A percentile compares a stretch with the other conserved stretches of the same genome.
Conservation (phyloP, 306 rosid species). For the Lathyrus tuberosus region DNA sequence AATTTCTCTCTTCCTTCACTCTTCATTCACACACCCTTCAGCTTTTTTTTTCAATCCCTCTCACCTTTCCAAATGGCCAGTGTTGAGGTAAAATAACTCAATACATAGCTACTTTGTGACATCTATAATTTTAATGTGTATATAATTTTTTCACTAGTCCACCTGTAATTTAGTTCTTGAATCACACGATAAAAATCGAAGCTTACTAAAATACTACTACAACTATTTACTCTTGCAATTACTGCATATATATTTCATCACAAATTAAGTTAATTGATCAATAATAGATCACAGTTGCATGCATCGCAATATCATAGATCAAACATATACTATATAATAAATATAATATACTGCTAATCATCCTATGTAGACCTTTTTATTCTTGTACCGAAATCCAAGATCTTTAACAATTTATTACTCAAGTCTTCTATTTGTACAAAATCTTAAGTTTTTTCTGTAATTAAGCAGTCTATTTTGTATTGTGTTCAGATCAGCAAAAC, state of each 20-base stretch:
- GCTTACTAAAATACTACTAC: neutral
- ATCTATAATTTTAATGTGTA: conserved; percentile 19
- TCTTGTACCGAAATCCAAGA: too few relatives aligned
- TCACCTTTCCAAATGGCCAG: conserved; percentile 72
- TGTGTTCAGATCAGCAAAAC: neutral
- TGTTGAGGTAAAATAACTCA: conserved; percentile 73
- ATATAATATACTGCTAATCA: too few relatives aligned
- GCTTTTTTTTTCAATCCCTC: conserved; percentile 34
- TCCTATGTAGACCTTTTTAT: too few relatives aligned
- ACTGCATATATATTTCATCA: neutral
- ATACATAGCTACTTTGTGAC: conserved; percentile 4
- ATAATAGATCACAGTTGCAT: conserved; percentile 2
- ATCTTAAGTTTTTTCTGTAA: neutral
- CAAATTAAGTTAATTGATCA: conserved; percentile 2
- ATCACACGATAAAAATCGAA: neutral
- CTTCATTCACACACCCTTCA: conserved; percentile 12
- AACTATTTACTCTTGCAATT: conserved; percentile 7
- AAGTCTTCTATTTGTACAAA: too few relatives aligned
- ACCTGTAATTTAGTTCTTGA: too few relatives aligned
- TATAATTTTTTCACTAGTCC: too few relatives aligned
- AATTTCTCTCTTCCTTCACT: conserved; percentile 13
- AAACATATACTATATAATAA: neutral
- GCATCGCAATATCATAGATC: conserved; percentile 17
- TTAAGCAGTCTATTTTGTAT: neutral
- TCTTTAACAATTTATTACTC: too few relatives aligned